Conservation (phyloP, 2,329 filamentous ascomycete genomes). For the Aspergillus phoenicis region DNA sequence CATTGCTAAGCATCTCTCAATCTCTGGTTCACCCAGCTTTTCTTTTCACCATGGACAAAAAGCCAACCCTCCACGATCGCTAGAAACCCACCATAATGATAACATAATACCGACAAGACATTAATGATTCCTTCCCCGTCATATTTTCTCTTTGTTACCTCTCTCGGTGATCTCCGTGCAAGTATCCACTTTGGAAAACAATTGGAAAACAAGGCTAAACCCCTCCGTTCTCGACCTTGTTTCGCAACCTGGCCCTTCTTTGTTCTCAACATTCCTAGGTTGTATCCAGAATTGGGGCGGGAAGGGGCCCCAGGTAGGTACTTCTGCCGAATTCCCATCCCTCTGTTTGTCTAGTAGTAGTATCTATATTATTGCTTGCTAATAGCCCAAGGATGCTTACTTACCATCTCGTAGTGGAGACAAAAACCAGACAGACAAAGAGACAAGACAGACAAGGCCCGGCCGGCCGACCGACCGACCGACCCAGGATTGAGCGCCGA, state of each 20-base stretch:
- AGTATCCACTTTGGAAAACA: constrained; percentile 12
- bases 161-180: constrained; percentile 25
- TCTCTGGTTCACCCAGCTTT: background rate
- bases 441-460: too few relatives aligned
- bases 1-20: background rate
- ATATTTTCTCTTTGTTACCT: constrained; percentile 13
- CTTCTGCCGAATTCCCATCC: too few relatives aligned
- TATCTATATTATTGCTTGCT: too few relatives aligned
- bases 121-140: background rate
- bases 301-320: too few relatives aligned
- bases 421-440: too few relatives aligned
- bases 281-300: too few relatives aligned
- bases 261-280: background rate
- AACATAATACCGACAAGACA: background rate
- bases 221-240: constrained; percentile 5
- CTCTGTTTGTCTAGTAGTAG: too few relatives aligned
- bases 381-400: too few relatives aligned
- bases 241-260: background rate
- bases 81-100: background rate
- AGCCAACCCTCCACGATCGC: background rate
- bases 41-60: background rate
- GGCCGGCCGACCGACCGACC: too few relatives aligned
- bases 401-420: too few relatives aligned
- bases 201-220: background rate
- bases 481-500: too few relatives aligned